Percentiles rank a stretch among this genome's conserved stretches.
phyloP scores from a whole-genome alignment of 805 yeast genomes.

The Candida montana region DNA sequence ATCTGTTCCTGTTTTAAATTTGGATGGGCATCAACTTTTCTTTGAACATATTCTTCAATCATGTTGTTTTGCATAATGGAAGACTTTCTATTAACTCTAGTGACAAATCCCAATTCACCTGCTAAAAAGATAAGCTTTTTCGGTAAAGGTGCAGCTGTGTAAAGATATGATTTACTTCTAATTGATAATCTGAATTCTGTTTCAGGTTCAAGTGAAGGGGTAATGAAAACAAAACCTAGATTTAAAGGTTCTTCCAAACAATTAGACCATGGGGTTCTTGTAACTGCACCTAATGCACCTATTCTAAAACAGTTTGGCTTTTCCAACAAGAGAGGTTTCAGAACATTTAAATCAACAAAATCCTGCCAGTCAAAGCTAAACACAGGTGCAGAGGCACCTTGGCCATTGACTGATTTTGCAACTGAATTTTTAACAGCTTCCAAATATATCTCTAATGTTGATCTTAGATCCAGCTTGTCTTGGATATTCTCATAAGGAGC shows the following conservation, averaged over 20 bases:
- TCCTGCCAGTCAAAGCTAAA: constrained; percentile 50
- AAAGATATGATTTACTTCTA: constrained; percentile 38
- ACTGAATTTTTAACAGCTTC: constrained; percentile 30
- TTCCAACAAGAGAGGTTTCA: constrained; percentile 33
- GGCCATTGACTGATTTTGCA: constrained; percentile 21
- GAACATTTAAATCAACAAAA: constrained; percentile 43
- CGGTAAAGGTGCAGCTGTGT: constrained; percentile 42
- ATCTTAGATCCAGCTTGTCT: constrained; percentile 31
- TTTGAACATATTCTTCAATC: constrained; percentile 30
- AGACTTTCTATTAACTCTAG: constrained; percentile 28
- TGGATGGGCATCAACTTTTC: constrained; percentile 20
- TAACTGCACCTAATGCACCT: constrained; percentile 37
- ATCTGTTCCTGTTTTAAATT: constrained; percentile 26
- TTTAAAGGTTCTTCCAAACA: constrained; percentile 32
- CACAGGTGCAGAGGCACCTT: constrained; percentile 26
- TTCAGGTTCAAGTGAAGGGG: constrained; percentile 28
- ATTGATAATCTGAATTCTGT: constrained; percentile 32
- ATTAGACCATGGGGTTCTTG: constrained; percentile 37
- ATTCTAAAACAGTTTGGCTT: constrained; percentile 40
- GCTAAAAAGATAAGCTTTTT: constrained; percentile 35
- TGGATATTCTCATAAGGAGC: constrained; percentile 33
- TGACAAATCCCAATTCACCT: constrained; percentile 36
- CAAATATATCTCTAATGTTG: constrained; percentile 30
- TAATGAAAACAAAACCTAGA: constrained; percentile 25
- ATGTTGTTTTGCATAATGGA: constrained; percentile 29